Percentiles rank a stretch among this genome's conserved stretches.
Evolutionary conservation across 2,329 filamentous ascomycete genomes (phyloP).

Genomic region (Colletotrichum incanum): DNA sequence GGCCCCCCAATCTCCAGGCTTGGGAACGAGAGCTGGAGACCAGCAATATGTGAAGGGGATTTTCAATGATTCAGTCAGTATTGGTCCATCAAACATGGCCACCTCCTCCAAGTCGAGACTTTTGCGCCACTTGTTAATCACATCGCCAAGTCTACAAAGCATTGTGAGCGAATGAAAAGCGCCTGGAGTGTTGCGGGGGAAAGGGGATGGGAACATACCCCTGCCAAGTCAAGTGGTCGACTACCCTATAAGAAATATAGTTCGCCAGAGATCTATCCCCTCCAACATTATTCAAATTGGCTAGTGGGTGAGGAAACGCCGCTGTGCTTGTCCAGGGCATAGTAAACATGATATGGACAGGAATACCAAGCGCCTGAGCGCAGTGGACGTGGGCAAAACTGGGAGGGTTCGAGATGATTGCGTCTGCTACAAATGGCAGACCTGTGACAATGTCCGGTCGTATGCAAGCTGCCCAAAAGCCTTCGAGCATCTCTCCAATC

Average conservation of each 20-base stretch:
- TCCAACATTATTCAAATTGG: conserved; percentile 66
- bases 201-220: conserved; percentile 54
- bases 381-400: conserved; percentile 62
- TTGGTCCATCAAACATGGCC: conserved; percentile 78
- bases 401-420: conserved; percentile 63
- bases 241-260: conserved; percentile 78
- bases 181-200: neutral
- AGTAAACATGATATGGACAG: conserved; percentile 63
- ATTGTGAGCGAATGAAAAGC: neutral
- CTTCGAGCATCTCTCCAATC: conserved; percentile 45
- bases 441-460: conserved; percentile 32
- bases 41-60: conserved; percentile 86
- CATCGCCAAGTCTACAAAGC: conserved; percentile 8
- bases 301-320: conserved; percentile 80
- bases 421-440: conserved; percentile 61
- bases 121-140: conserved; percentile 4
- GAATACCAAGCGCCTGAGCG: conserved; percentile 58
- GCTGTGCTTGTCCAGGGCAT: conserved; percentile 84
- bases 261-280: conserved; percentile 73
- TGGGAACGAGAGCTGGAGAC: conserved; percentile 76
- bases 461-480: conserved; percentile 46
- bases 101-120: conserved; percentile 74
- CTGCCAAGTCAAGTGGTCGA: conserved; percentile 84
- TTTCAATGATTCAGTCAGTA: conserved; percentile 74
- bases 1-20: conserved; percentile 76